Evolutionary conservation across 164 flowering plant species (phyloP).

Genomic region (Vitis rupestris): DNA sequence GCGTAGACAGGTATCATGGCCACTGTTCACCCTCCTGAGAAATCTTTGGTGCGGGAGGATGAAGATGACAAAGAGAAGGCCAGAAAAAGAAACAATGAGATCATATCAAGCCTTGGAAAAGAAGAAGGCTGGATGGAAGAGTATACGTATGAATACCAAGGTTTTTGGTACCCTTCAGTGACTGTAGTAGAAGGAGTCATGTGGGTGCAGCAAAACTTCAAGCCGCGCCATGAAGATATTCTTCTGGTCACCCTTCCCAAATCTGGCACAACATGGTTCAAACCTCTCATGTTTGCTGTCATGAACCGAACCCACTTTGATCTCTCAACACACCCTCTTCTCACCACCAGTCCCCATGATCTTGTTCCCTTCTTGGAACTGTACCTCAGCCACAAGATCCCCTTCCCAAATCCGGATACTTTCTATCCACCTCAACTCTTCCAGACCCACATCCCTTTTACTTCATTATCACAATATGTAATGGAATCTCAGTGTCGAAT

Average conservation of each 20-base stretch:
- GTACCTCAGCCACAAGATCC: neutral
- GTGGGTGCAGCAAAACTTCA: neutral
- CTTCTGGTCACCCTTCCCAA: neutral
- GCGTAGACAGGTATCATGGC: too few relatives aligned
- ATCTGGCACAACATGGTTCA: slow-evolving; percentile 5
- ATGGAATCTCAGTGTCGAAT: too few relatives aligned
- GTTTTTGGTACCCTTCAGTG: too few relatives aligned
- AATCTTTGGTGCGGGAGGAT: too few relatives aligned
- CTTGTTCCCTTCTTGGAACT: neutral
- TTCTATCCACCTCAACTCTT: neutral
- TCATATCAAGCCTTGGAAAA: too few relatives aligned
- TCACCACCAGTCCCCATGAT: slow-evolving; percentile 7
- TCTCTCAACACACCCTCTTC: neutral
- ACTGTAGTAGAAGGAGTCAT: too few relatives aligned
- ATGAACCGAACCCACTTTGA: neutral
- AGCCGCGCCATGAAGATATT: neutral
- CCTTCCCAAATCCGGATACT: neutral
- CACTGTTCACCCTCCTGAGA: too few relatives aligned
- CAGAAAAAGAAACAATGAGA: too few relatives aligned
- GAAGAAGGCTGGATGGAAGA: too few relatives aligned
- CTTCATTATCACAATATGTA: too few relatives aligned
- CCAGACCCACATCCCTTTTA: neutral
- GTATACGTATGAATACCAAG: too few relatives aligned
- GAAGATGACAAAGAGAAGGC: too few relatives aligned
- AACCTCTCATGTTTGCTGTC: neutral